These are phyloP conservation scores for Penicillium longicatenatum DNA, from an alignment of 495 filamentous ascomycete genomes.

Conservation along the genomic window DNA sequence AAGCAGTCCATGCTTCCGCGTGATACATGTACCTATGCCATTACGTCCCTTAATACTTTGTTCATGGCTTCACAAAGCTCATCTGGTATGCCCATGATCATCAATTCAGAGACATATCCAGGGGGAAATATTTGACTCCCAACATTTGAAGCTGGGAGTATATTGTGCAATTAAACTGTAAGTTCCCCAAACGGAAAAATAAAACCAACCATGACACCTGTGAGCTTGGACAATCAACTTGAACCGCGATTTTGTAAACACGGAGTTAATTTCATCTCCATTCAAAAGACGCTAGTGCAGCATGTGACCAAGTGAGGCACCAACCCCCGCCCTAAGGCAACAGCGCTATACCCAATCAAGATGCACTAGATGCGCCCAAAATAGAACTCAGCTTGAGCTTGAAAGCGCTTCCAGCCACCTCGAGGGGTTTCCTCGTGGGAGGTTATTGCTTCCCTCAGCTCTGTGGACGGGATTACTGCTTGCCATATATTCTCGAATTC, in stretches of 20 bases:
- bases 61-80: too few relatives aligned
- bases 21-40: too few relatives aligned
- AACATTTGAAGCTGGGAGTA: too few relatives aligned
- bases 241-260: not conserved
- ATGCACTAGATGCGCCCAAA: slow-evolving; percentile 27
- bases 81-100: too few relatives aligned
- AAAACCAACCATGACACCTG: too few relatives aligned
- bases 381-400: slow-evolving; percentile 29
- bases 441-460: slow-evolving; percentile 6
- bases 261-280: not conserved
- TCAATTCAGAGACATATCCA: too few relatives aligned
- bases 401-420: slow-evolving; percentile 34
- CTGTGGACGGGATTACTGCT: not conserved
- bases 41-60: too few relatives aligned
- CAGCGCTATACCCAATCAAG: not conserved
- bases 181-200: too few relatives aligned
- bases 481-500: not conserved
- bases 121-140: too few relatives aligned
- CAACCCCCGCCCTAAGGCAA: slow-evolving; percentile 38
- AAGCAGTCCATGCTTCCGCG: not conserved
- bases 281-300: not conserved
- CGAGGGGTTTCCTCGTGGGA: slow-evolving; percentile 28
- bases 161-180: too few relatives aligned
- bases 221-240: too few relatives aligned
- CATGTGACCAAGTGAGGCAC: slow-evolving; percentile 20